Evolutionary conservation across 495 filamentous ascomycete species (phyloP).

Genomic region (Aspergillus sparsus): DNA sequence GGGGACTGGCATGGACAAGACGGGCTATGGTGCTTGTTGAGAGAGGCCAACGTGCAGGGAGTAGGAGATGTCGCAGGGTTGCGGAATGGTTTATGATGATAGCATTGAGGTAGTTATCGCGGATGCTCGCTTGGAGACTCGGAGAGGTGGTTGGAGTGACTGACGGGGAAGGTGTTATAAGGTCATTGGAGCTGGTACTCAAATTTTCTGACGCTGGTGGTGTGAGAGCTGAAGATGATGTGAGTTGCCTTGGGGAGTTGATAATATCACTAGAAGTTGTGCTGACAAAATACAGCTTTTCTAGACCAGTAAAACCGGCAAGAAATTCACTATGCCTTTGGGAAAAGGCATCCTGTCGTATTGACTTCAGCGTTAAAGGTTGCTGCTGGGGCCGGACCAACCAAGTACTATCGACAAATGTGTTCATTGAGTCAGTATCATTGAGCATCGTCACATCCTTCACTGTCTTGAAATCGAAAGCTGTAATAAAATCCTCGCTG

Average conservation of each 20-base stretch:
- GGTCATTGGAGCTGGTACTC: conserved; percentile 16
- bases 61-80: conserved; percentile 57
- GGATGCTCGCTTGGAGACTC: conserved; percentile 32
- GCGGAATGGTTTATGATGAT: conserved; percentile 50
- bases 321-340: conserved; percentile 46
- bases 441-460: conserved; percentile 56
- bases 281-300: conserved; percentile 50
- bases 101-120: conserved; percentile 47
- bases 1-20: conserved; percentile 55
- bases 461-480: conserved; percentile 43
- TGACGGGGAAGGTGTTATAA: conserved; percentile 27
- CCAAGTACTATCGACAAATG: conserved; percentile 59
- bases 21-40: conserved; percentile 48
- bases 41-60: conserved; percentile 59
- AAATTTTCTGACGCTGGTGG: conserved; percentile 31
- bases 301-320: conserved; percentile 38
- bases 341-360: conserved; percentile 45
- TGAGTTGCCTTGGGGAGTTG: conserved; percentile 31
- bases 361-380: conserved; percentile 36
- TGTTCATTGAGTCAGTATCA: conserved; percentile 43
- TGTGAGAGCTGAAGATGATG: conserved; percentile 29
- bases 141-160: conserved; percentile 33
- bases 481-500: conserved; percentile 41
- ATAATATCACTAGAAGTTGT: conserved; percentile 32
- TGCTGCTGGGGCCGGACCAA: conserved; percentile 29